phyloP scores from a whole-genome alignment of 176 grass and related monocot species.

The Stipa capillata region DNA sequence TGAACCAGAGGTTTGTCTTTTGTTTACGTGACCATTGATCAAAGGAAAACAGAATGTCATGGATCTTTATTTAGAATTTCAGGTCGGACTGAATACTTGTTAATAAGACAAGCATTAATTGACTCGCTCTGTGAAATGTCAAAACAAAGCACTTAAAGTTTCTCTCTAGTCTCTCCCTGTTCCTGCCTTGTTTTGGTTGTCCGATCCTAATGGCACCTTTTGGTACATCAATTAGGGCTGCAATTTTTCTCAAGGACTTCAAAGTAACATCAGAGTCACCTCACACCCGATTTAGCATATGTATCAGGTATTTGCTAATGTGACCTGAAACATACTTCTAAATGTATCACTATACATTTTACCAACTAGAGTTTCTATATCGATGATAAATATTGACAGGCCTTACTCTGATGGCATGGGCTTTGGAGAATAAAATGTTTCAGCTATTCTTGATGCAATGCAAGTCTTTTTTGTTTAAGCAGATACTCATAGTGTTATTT shows the following conservation, averaged over 20 bases:
- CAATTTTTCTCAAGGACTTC: slow-evolving; percentile 86
- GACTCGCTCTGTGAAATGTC: not conserved
- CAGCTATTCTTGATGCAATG: slow-evolving; percentile 62
- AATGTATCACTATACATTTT: not conserved
- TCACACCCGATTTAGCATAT: slow-evolving; percentile 58
- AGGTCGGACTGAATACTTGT: not conserved
- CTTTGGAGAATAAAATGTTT: slow-evolving; percentile 63
- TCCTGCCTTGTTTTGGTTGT: not conserved
- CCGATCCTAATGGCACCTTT: slow-evolving; percentile 7
- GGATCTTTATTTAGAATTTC: not conserved
- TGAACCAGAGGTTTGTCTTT: too few species aligned
- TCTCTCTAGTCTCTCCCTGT: not conserved
- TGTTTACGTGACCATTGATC: not conserved
- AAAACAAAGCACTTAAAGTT: not conserved
- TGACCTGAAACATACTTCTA: not conserved
- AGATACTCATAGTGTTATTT: slow-evolving; percentile 4
- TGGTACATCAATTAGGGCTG: slow-evolving; percentile 30
- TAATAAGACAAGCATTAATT: not conserved
- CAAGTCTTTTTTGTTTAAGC: slow-evolving; percentile 25
- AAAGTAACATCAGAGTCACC: slow-evolving; percentile 63
- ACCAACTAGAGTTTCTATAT: not conserved
- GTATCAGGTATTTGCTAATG: slow-evolving; percentile 53
- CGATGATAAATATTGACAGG: slow-evolving; percentile 38
- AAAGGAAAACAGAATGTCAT: not conserved
- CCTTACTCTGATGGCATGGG: slow-evolving; percentile 74